phyloP scores from a whole-genome alignment of 139 green algal species.

The Picochlorum sp. region DNA sequence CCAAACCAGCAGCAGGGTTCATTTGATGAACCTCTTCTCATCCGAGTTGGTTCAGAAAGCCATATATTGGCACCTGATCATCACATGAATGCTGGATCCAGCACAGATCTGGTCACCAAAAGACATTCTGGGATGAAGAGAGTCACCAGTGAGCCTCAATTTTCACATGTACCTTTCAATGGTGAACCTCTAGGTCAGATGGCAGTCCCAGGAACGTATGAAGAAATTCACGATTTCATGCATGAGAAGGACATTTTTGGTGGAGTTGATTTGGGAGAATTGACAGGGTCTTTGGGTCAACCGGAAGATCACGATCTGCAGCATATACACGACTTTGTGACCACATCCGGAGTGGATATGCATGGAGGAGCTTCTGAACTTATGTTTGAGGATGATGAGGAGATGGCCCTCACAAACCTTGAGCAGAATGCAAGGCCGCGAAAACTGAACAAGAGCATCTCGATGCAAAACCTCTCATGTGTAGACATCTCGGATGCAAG shows the following conservation, averaged over 20 bases:
- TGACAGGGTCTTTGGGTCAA: neutral
- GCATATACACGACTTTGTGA: neutral
- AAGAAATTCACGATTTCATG: conserved; percentile 12
- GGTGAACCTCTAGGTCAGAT: neutral
- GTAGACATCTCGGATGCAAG: neutral
- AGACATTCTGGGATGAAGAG: conserved; percentile 16
- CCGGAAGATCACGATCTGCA: neutral
- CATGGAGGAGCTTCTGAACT: neutral
- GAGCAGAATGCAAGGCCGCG: conserved; percentile 21
- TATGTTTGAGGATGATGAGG: conserved; percentile 26
- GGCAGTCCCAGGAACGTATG: neutral
- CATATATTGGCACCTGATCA: conserved; percentile 36
- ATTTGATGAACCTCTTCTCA: conserved; percentile 26
- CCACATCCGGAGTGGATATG: neutral
- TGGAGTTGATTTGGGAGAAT: conserved; percentile 17
- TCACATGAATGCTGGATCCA: neutral
- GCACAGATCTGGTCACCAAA: neutral
- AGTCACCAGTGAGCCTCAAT: neutral
- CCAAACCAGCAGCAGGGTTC: neutral
- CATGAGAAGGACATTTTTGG: conserved; percentile 24
- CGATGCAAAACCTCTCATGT: conserved; percentile 11
- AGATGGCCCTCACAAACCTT: conserved; percentile 18
- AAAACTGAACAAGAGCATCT: conserved; percentile 30
- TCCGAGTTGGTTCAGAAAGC: conserved; percentile 48
- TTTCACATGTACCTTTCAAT: neutral